phyloP scores from a whole-genome alignment of 179 eudicot species.

The Gypsophila paniculata region DNA sequence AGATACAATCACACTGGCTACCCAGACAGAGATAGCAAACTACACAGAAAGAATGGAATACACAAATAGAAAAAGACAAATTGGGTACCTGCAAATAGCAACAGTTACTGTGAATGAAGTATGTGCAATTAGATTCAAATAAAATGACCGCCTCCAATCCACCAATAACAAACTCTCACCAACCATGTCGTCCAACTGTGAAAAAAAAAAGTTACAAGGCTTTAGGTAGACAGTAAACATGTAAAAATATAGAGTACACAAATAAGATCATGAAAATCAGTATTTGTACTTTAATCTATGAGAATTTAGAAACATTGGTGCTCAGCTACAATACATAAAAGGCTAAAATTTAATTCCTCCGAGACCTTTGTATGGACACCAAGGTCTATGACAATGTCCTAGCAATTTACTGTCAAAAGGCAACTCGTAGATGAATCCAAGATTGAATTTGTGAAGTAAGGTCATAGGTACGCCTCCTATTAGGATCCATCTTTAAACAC shows the following conservation, averaged over 20 bases:
- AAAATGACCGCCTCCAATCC: constrained; percentile 94
- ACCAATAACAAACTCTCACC: constrained; percentile 54
- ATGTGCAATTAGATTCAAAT: constrained; percentile 91
- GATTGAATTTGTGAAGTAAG: too few species aligned
- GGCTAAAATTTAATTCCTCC: background rate
- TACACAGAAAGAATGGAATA: background rate
- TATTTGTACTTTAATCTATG: background rate
- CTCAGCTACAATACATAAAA: background rate
- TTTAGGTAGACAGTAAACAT: background rate
- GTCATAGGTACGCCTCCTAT: too few species aligned
- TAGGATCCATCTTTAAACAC: too few species aligned
- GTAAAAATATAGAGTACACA: background rate
- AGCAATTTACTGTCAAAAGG: too few species aligned
- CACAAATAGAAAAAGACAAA: constrained; percentile 6
- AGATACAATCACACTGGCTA: background rate
- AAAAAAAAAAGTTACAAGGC: background rate
- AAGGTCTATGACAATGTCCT: background rate
- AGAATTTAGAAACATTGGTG: background rate
- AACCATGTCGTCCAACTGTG: constrained; percentile 67
- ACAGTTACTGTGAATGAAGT: constrained; percentile 84
- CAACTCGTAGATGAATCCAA: too few species aligned
- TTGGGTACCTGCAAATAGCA: constrained; percentile 88
- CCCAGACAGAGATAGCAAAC: background rate
- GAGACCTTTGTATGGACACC: background rate
- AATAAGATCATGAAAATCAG: background rate